Percentiles rank a stretch among this genome's conserved stretches.
phyloP scores from a whole-genome alignment of 306 rosid genomes.

The Cicer judaicum region DNA sequence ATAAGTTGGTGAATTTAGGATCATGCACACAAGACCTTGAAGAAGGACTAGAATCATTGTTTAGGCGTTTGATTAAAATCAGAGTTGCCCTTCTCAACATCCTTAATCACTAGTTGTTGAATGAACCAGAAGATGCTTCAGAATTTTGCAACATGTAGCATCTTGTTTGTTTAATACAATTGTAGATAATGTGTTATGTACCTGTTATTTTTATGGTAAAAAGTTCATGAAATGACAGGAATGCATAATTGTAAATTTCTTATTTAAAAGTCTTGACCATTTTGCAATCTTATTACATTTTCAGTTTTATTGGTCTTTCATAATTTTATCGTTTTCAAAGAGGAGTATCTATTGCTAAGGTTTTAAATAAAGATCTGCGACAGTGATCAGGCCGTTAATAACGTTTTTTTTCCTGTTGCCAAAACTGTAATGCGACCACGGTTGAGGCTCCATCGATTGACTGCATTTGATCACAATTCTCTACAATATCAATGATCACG shows the following conservation, averaged over 20 bases:
- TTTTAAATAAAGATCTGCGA: too few species aligned
- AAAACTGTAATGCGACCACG: too few species aligned
- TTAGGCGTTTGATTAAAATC: conserved; percentile 50
- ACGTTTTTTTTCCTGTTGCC: too few species aligned
- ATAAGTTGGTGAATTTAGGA: conserved; percentile 44
- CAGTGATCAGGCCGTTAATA: too few species aligned
- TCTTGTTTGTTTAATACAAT: conserved; percentile 12
- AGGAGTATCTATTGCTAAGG: too few species aligned
- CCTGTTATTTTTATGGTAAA: conserved; percentile 30
- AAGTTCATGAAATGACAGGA: conserved; percentile 12
- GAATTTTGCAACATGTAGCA: conserved; percentile 40
- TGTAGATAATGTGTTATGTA: conserved; percentile 31
- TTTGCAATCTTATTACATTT: not conserved
- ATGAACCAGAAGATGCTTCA: not conserved
- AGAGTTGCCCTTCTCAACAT: conserved; percentile 53
- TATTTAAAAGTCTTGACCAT: not conserved
- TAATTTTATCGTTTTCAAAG: too few species aligned
- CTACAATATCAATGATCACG: too few species aligned
- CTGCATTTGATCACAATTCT: too few species aligned
- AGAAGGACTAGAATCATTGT: conserved; percentile 50
- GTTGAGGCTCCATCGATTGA: too few species aligned
- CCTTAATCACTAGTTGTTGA: conserved; percentile 44
- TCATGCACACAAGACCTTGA: conserved; percentile 49
- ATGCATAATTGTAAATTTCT: conserved; percentile 18
- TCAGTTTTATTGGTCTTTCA: not conserved